These are phyloP conservation scores for Ceraceosorus bombacis DNA, from an alignment of 1,284 basidiomycete genomes.

Conservation along the genomic window DNA sequence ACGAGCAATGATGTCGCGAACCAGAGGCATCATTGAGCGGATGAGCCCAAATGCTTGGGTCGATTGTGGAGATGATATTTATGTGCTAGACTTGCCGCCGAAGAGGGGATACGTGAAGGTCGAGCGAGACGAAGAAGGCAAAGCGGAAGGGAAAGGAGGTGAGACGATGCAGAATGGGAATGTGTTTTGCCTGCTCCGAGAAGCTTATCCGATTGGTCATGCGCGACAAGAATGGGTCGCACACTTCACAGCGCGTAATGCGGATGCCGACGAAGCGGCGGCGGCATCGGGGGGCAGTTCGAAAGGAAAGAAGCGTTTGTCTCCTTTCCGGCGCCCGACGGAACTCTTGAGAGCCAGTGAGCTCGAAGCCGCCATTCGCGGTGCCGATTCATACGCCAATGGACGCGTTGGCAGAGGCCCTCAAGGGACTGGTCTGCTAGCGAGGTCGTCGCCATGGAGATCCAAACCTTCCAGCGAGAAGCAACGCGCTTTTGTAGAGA, in stretches of 20 bases:
- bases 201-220: too few species aligned
- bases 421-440: conserved; percentile 23
- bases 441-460: conserved; percentile 63
- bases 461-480: conserved; percentile 58
- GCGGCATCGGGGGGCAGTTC: conserved; percentile 12
- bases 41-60: conserved; percentile 67
- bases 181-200: too few species aligned
- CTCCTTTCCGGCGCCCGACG: conserved; percentile 25
- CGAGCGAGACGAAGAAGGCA: conserved; percentile 49
- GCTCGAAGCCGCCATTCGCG: conserved; percentile 59
- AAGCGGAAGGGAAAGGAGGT: conserved; percentile 2
- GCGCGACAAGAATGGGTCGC: conserved; percentile 9
- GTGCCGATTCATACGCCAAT: conserved; percentile 62
- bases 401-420: conserved; percentile 52
- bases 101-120: conserved; percentile 68
- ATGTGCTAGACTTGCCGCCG: conserved; percentile 67
- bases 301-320: conserved; percentile 4
- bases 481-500: conserved; percentile 62
- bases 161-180: neutral
- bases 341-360: conserved; percentile 51
- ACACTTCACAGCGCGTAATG: conserved; percentile 18
- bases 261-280: conserved; percentile 23
- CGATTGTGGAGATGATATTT: conserved; percentile 65
- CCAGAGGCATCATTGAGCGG: conserved; percentile 55
- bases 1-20: conserved; percentile 51